These are phyloP conservation scores for Elaeis oleifera DNA, from an alignment of 202 grass and related monocot species.

Conservation along the genomic window DNA sequence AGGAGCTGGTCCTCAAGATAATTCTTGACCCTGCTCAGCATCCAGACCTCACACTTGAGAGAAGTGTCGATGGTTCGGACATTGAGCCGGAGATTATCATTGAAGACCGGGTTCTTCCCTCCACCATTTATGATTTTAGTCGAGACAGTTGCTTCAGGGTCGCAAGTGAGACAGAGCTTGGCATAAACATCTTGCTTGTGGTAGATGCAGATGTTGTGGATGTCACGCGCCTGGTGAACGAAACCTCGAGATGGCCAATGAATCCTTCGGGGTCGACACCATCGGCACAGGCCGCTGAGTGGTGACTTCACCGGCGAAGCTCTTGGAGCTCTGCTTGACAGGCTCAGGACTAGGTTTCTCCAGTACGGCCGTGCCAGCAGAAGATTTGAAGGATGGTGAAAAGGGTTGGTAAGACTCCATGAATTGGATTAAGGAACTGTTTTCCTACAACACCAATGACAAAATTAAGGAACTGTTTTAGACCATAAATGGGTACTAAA, in stretches of 20 bases:
- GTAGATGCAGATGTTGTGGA: constrained; percentile 99
- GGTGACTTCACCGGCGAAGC: constrained; percentile 1
- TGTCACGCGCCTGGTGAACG: constrained; percentile 73
- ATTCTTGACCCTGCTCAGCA: constrained; percentile 87
- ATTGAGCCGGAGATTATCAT: constrained; percentile 60
- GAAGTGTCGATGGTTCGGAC: constrained; percentile 60
- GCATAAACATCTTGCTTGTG: constrained; percentile 98
- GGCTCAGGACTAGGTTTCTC: neutral
- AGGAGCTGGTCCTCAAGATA: constrained; percentile 88
- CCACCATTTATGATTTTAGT: constrained; percentile 77
- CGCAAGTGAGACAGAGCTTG: constrained; percentile 56
- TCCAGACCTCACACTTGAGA: constrained; percentile 88
- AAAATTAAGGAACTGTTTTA: neutral
- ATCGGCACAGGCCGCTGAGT: neutral
- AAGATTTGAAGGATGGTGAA: neutral
- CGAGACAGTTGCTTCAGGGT: constrained; percentile 42
- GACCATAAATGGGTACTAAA: neutral
- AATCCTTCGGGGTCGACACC: constrained; percentile 22
- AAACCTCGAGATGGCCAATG: constrained; percentile 69
- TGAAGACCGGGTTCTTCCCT: constrained; percentile 77
- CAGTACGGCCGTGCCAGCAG: no score
- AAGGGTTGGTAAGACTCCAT: constrained; percentile 11
- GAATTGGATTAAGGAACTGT: neutral
- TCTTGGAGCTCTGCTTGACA: neutral
- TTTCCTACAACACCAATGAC: neutral